Evolutionary conservation across 495 filamentous ascomycete species (phyloP).

Genomic region (Cryomyces minteri): DNA sequence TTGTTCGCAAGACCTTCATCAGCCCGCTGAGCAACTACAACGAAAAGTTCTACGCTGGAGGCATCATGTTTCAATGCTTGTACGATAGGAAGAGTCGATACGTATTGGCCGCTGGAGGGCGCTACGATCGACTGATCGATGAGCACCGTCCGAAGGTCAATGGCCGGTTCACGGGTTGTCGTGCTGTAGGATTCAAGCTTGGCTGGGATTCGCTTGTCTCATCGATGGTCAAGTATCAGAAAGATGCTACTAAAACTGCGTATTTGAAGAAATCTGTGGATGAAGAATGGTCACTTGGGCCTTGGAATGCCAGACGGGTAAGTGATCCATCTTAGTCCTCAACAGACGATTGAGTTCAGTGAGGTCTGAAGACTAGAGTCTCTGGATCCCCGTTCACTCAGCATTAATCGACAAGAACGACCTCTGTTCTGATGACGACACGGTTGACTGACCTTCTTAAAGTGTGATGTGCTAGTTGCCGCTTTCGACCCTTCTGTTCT

Average conservation of each 20-base stretch:
- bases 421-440: no score
- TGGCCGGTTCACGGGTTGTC: constrained; percentile 26
- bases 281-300: constrained; percentile 1
- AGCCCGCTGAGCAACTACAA: constrained; percentile 77
- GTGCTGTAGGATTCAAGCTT: constrained; percentile 84
- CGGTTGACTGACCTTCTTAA: not conserved
- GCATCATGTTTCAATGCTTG: constrained; percentile 78
- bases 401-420: no score
- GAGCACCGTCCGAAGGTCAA: constrained; percentile 44
- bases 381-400: no score
- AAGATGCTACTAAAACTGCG: constrained; percentile 29
- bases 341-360: no score
- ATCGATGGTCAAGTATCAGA: constrained; percentile 46
- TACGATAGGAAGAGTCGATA: constrained; percentile 71
- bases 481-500: constrained; percentile 66
- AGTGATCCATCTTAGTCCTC: no score
- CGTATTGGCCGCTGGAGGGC: constrained; percentile 84
- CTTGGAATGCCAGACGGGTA: no score
- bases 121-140: constrained; percentile 75
- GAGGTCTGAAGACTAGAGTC: no score
- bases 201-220: constrained; percentile 66
- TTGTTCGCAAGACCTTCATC: constrained; percentile 66
- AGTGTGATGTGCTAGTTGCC: constrained; percentile 74
- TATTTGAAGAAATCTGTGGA: constrained; percentile 49
- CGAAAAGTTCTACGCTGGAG: constrained; percentile 79